Evolutionary conservation across 1,284 basidiomycete genomes (phyloP).

Genomic region (Ustilago trichophora): DNA sequence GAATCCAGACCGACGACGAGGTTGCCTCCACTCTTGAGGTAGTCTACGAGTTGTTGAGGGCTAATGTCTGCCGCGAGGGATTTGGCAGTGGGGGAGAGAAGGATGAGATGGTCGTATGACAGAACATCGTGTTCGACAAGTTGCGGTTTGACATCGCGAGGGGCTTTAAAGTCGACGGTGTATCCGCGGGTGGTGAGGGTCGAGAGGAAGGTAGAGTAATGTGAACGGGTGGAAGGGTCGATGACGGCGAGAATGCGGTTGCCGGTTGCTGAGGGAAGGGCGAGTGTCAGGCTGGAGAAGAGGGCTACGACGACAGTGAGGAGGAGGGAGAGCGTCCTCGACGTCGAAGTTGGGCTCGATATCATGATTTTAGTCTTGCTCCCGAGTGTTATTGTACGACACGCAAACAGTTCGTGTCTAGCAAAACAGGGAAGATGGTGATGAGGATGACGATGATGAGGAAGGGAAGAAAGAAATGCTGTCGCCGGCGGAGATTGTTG

Average conservation of each 20-base stretch:
- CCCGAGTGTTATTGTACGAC: too few relatives aligned
- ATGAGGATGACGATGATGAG: slow-evolving; percentile 4
- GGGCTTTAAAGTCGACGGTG: slow-evolving; percentile 31
- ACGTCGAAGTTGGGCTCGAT: not conserved
- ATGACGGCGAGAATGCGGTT: slow-evolving; percentile 56
- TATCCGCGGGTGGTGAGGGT: slow-evolving; percentile 49
- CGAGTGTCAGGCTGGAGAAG: slow-evolving; percentile 13
- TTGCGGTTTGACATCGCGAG: slow-evolving; percentile 29
- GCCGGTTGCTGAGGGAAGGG: slow-evolving; percentile 52
- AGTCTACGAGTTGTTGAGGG: slow-evolving; percentile 81
- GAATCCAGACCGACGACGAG: slow-evolving; percentile 82
- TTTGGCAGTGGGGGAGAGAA: slow-evolving; percentile 53
- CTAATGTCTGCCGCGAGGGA: slow-evolving; percentile 79
- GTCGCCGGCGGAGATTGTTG: too few relatives aligned
- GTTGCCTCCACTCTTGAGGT: slow-evolving; percentile 78
- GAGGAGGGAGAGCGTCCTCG: not conserved
- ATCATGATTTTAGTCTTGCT: too few relatives aligned
- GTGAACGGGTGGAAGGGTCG: slow-evolving; percentile 9
- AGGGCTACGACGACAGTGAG: slow-evolving; percentile 4
- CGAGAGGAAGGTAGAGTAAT: slow-evolving; percentile 44
- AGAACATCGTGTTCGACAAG: slow-evolving; percentile 54
- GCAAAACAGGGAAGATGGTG: too few relatives aligned
- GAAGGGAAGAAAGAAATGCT: too few relatives aligned
- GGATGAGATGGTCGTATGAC: slow-evolving; percentile 58
- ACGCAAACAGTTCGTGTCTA: too few relatives aligned